phyloP scores from a whole-genome alignment of 805 yeast species.

The Debaryomyces prosopidis region DNA sequence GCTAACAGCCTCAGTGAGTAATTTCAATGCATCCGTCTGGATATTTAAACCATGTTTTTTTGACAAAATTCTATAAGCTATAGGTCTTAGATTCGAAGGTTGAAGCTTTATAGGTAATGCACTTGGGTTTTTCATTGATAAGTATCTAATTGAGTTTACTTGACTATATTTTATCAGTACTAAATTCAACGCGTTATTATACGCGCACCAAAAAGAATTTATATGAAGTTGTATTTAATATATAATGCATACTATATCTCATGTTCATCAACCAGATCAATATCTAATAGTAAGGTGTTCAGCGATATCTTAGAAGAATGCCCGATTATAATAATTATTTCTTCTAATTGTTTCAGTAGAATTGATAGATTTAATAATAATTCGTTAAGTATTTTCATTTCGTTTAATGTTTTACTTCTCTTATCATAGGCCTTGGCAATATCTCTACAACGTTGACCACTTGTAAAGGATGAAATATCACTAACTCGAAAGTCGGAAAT shows the following conservation, averaged over 20 bases:
- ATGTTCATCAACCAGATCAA: background rate
- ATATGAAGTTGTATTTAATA: background rate
- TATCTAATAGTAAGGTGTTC: background rate
- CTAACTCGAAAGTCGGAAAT: slow-evolving; percentile 5
- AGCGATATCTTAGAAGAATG: background rate
- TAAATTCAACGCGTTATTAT: background rate
- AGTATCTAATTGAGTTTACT: background rate
- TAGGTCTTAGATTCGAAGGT: slow-evolving; percentile 82
- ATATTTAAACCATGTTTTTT: slow-evolving; percentile 91
- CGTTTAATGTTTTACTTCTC: slow-evolving; percentile 12
- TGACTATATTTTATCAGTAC: background rate
- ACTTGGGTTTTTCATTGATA: slow-evolving; percentile 14
- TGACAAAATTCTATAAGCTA: slow-evolving; percentile 86
- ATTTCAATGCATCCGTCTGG: slow-evolving; percentile 78
- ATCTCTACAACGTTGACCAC: background rate
- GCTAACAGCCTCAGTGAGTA: slow-evolving; percentile 76
- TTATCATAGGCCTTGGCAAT: slow-evolving; percentile 9
- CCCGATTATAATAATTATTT: slow-evolving; percentile 2
- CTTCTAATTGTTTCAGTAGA: slow-evolving; percentile 6
- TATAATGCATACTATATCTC: background rate
- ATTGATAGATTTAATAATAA: slow-evolving; percentile 11
- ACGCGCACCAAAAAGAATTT: background rate
- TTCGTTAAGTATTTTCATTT: slow-evolving; percentile 12
- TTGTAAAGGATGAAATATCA: background rate
- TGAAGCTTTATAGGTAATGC: slow-evolving; percentile 72